Percentiles rank a stretch among this genome's conserved stretches.
phyloP scores from a whole-genome alignment of 2,329 filamentous ascomycete species.

The Fusarium xylarioides region DNA sequence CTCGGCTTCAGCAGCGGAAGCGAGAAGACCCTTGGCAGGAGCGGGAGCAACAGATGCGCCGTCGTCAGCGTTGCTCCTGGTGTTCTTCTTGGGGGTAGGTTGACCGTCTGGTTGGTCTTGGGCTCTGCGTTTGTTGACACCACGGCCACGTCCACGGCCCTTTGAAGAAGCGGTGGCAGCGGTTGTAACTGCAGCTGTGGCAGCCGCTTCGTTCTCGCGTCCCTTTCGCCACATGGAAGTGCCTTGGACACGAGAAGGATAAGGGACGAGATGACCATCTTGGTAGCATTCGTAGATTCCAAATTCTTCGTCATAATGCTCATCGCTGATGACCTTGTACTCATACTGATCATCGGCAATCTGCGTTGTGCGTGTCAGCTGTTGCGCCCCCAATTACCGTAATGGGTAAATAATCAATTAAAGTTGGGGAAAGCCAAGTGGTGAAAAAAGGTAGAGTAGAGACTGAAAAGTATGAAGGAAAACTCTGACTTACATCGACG shows the following conservation, averaged over 20 bases:
- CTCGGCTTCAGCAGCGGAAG: constrained; percentile 51
- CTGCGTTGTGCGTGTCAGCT: constrained; percentile 43
- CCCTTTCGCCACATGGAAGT: constrained; percentile 54
- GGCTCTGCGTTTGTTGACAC: constrained; percentile 59
- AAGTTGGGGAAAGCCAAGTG: constrained; percentile 32
- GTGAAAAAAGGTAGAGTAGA: constrained; percentile 9
- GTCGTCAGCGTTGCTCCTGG: constrained; percentile 48
- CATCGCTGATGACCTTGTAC: constrained; percentile 56
- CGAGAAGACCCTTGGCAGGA: constrained; percentile 52
- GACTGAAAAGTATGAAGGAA: constrained; percentile 15
- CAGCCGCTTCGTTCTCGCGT: constrained; percentile 51
- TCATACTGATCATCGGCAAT: constrained; percentile 56
- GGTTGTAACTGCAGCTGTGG: constrained; percentile 43
- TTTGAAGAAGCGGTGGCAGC: constrained; percentile 41
- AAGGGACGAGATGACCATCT: constrained; percentile 56
- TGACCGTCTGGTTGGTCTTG: constrained; percentile 60
- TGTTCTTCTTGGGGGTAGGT: constrained; percentile 58
- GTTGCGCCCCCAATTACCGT: constrained; percentile 14
- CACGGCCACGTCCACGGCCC: constrained; percentile 47
- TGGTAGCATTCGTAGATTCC: constrained; percentile 54
- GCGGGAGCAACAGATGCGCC: constrained; percentile 41
- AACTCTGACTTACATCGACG: constrained; percentile 56
- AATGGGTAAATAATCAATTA: constrained; percentile 8
- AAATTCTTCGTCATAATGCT: constrained; percentile 55
- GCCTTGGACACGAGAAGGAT: constrained; percentile 54